Percentiles rank a stretch among this genome's conserved stretches.
Conservation (phyloP, 1,139 yeast genomes). For the Hyphopichia pseudoburtonii region DNA sequence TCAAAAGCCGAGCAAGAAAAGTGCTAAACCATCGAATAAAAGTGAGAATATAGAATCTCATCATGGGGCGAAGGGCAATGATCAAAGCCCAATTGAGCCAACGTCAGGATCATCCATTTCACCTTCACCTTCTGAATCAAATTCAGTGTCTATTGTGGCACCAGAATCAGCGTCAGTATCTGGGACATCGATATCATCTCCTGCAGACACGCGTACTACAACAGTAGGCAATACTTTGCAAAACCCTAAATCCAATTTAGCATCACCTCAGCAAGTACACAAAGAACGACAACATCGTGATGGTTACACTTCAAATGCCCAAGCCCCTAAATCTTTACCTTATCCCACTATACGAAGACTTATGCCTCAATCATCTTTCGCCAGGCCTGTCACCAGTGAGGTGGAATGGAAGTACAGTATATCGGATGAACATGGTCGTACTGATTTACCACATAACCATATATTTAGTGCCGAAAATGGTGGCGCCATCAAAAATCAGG, state of each 20-base stretch:
- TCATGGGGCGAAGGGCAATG: no score
- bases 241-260: no score
- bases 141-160: no score
- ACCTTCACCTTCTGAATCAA: no score
- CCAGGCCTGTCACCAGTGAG: conserved; percentile 14
- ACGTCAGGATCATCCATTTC: no score
- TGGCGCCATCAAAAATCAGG: conserved; percentile 54
- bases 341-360: neutral
- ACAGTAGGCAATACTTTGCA: no score
- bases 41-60: neutral
- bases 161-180: neutral
- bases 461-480: conserved; percentile 30
- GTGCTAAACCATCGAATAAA: neutral
- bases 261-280: neutral
- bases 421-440: conserved; percentile 8
- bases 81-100: no score
- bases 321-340: neutral
- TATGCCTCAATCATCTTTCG: conserved; percentile 3
- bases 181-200: no score
- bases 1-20: no score
- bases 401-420: conserved; percentile 39
- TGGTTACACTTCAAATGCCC: neutral
- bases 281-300: neutral
- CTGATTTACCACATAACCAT: conserved; percentile 19
- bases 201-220: no score